Conservation (phyloP, 805 yeast species). For the Lipomyces lipofer region DNA sequence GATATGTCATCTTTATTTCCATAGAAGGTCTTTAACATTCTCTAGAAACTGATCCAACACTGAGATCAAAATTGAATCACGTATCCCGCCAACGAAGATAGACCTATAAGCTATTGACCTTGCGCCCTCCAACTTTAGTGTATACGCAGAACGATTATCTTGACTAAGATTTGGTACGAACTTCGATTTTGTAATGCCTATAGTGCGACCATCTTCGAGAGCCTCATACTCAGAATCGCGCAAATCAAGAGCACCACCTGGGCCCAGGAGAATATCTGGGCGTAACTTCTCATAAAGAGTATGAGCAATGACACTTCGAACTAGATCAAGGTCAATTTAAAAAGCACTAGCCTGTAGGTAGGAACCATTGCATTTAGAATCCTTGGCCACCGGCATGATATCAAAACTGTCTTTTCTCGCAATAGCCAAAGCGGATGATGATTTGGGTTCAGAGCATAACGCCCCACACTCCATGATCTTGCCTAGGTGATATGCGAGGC, state of each 20-base stretch:
- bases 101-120: background rate
- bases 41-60: background rate
- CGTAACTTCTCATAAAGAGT: constrained; percentile 1
- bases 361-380: background rate
- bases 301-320: background rate
- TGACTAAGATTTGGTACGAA: background rate
- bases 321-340: no score
- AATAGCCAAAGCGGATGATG: background rate
- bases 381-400: background rate
- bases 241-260: background rate
- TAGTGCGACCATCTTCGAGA: background rate
- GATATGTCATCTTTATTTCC: no score
- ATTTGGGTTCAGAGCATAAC: background rate
- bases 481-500: constrained; percentile 10
- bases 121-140: background rate
- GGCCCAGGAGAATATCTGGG: background rate
- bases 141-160: background rate
- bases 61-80: constrained; percentile 1
- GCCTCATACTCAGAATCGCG: background rate
- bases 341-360: no score
- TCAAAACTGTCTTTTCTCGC: background rate
- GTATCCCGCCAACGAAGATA: background rate
- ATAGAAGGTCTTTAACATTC: background rate
- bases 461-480: constrained; percentile 18
- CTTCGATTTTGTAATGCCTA: background rate